These are phyloP conservation scores for Malbranchea zuffiana DNA, from an alignment of 2,329 filamentous ascomycete species.

Conservation along the genomic window DNA sequence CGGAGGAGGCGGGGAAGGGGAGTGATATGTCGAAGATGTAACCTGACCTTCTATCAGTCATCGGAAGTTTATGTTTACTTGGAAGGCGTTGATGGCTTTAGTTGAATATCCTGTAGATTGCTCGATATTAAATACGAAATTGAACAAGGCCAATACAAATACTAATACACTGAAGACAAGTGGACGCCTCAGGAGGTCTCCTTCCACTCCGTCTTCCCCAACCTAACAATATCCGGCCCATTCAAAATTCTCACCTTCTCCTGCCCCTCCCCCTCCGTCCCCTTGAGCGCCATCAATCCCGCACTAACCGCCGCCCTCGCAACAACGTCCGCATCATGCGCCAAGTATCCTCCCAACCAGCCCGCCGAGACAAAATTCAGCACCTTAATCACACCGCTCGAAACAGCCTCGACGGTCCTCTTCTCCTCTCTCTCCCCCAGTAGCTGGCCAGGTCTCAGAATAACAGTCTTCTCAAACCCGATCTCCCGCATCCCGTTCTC, in stretches of 20 bases:
- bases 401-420: conserved; percentile 47
- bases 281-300: conserved; percentile 31
- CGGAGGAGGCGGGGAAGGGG: conserved; percentile 4
- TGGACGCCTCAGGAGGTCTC: not conserved
- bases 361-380: conserved; percentile 45
- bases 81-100: too few relatives aligned
- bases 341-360: conserved; percentile 52
- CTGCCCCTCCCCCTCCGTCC: conserved; percentile 28
- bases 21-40: conserved; percentile 5
- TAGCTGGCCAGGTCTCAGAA: conserved; percentile 64
- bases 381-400: conserved; percentile 46
- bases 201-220: conserved; percentile 22
- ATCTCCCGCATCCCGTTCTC: conserved; percentile 64
- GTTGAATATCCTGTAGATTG: not conserved
- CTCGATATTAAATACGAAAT: too few relatives aligned
- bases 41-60: not conserved
- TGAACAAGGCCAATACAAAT: not conserved
- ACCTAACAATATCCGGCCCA: conserved; percentile 30
- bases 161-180: not conserved
- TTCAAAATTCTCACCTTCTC: conserved; percentile 33
- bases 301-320: conserved; percentile 33
- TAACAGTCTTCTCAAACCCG: conserved; percentile 66
- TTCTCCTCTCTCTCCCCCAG: conserved; percentile 56
- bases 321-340: conserved; percentile 47
- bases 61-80: too few relatives aligned